These are phyloP conservation scores for Vitis hybrid DNA, from an alignment of 177 flowering plant species.

Conservation along the genomic window DNA sequence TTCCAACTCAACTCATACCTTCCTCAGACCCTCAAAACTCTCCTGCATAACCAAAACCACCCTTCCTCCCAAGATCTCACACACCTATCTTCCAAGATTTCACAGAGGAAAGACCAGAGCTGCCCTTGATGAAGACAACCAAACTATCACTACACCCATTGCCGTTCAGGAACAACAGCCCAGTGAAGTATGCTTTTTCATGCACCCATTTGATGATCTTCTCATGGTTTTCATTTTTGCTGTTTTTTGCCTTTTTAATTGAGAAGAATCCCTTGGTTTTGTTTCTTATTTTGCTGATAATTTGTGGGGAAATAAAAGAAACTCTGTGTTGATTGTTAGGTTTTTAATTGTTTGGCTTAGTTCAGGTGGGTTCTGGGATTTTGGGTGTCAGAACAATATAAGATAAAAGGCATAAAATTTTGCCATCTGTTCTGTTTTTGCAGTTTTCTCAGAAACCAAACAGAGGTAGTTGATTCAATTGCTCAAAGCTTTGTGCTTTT, in stretches of 20 bases:
- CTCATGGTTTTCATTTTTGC: background rate
- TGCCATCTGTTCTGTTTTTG: background rate
- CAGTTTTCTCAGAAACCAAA: background rate
- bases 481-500: too few relatives aligned
- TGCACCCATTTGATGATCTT: background rate
- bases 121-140: constrained; percentile 32
- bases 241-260: background rate
- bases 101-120: constrained; percentile 28
- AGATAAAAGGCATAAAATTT: background rate
- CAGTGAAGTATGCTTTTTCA: constrained; percentile 7
- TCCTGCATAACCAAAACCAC: background rate
- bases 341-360: background rate
- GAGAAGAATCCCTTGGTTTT: too few relatives aligned
- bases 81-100: constrained; percentile 6
- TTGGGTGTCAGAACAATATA: background rate
- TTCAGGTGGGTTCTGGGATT: background rate
- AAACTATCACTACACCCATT: constrained; percentile 11
- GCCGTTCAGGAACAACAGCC: constrained; percentile 22
- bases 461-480: background rate
- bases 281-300: background rate
- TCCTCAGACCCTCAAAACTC: too few relatives aligned
- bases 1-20: too few relatives aligned
- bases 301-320: background rate
- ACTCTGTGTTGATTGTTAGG: background rate
- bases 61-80: background rate